Evolutionary conservation across 1,284 basidiomycete species (phyloP).

Genomic region (Exsudoporus floridanus): DNA sequence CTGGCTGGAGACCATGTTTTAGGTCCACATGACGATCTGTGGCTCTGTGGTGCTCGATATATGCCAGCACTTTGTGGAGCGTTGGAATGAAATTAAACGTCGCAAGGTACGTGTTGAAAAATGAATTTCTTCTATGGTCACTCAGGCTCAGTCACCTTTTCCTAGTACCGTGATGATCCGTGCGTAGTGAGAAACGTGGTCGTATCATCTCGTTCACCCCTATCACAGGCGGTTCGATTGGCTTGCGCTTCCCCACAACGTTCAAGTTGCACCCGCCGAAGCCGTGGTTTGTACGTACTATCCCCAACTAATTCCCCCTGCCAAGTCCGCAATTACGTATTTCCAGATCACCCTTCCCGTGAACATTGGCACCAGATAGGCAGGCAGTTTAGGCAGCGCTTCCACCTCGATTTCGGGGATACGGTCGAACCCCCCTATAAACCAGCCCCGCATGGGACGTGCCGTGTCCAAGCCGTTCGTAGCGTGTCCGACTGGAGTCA

Average conservation of each 20-base stretch:
- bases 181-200: constrained; percentile 34
- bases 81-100: constrained; percentile 84
- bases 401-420: constrained; percentile 38
- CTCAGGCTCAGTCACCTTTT: constrained; percentile 10
- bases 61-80: constrained; percentile 86
- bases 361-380: constrained; percentile 62
- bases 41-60: constrained; percentile 87
- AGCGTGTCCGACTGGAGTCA: constrained; percentile 91
- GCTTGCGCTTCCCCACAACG: constrained; percentile 82
- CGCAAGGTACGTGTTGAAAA: constrained; percentile 52
- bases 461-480: constrained; percentile 75
- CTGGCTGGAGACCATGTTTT: constrained; percentile 4
- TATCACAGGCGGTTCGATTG: constrained; percentile 56
- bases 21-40: constrained; percentile 84
- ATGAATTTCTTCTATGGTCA: not conserved
- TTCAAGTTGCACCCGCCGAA: constrained; percentile 60
- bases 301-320: not conserved
- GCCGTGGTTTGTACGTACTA: constrained; percentile 53
- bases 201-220: constrained; percentile 5
- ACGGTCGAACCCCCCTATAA: constrained; percentile 42
- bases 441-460: constrained; percentile 47
- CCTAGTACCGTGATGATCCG: constrained; percentile 53
- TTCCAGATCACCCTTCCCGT: constrained; percentile 65
- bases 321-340: constrained; percentile 3
- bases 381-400: constrained; percentile 61